Conservation (phyloP, 495 filamentous ascomycete species). For the Neurospora sp. region DNA sequence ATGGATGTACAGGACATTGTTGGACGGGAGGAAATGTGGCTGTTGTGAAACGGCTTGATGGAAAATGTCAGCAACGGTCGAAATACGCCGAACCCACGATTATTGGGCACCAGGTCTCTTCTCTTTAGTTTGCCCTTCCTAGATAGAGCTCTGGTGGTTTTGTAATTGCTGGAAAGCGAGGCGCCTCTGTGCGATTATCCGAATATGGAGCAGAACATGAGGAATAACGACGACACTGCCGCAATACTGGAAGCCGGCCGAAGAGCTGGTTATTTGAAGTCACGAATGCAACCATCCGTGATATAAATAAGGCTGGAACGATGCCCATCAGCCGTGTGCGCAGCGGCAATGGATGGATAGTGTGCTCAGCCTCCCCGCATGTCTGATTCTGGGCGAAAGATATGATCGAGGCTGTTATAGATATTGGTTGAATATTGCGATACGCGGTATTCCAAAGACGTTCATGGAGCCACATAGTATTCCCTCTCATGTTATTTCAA, state of each 20-base stretch:
- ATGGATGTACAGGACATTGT: background rate
- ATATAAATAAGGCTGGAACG: background rate
- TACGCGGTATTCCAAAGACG: no score
- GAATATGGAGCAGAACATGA: no score
- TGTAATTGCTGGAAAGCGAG: background rate
- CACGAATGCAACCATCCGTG: background rate
- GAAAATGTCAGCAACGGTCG: background rate
- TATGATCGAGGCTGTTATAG: background rate
- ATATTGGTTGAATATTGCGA: background rate
- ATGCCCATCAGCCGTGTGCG: background rate
- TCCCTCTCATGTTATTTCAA: background rate
- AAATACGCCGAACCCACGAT: background rate
- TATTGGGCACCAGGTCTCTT: background rate
- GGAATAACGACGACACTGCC: background rate
- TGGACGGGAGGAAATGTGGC: background rate
- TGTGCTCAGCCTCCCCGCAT: background rate
- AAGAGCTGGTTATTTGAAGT: background rate
- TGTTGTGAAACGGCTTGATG: background rate
- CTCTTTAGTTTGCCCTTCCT: background rate
- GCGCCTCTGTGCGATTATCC: no score
- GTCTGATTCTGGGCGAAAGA: background rate
- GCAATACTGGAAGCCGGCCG: background rate
- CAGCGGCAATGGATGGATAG: background rate
- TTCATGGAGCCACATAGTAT: no score
- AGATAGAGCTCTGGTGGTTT: background rate